Evolutionary conservation across 2,329 filamentous ascomycete species (phyloP), one percentile per base, ranked within the genome.

Genomic region (Corniculantispora saksenae): DNA sequence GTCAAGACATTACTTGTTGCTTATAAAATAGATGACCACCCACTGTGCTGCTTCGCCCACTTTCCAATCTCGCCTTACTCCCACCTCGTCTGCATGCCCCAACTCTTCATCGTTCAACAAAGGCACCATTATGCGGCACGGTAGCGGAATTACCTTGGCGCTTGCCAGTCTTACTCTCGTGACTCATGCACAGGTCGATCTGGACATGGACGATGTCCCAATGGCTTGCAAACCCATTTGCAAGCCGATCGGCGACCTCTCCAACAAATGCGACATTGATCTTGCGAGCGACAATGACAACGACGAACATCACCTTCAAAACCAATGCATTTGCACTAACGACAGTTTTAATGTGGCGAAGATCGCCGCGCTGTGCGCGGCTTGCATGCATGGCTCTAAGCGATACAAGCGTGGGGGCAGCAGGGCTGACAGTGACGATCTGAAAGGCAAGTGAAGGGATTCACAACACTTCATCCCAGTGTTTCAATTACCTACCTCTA

Each of bases 241-340:
- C 67, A 63, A 71, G 43, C 77, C 79, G 51, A 70, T 79, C 43
- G 72, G 71, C 9, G 65, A 74, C 21, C 73, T 80, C 32, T 75
- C 73, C 54, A 70, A 70, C 32, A 70, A 69, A 38, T 81, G 79
- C 66, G 75, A 77, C 29, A 73, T 74, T 38, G 72, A 76, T 61
- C 70, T 74, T 38, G 58, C 38, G n/a, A 71, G 70, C 50, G 69
- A 74, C 61, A 71, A 66, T n/a, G 74, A 78, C 69, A 71, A 69
- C 19, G 69, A 72, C 43, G 77, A 80, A 68, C 69, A 77, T 50
- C 74, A 72, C 13, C 75, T 79, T 57, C 71, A 75, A 70, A 70
- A 69, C 10, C 76, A 80, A 68, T 80, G 79, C 67, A 67, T 80
- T 60, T 79, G 79, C 73, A 75, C 76, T 67, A 78, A 81, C 72